These are phyloP conservation scores for Arthrobotrys pseudoclavata DNA, from an alignment of 2,329 filamentous ascomycete species.

Conservation along the genomic window DNA sequence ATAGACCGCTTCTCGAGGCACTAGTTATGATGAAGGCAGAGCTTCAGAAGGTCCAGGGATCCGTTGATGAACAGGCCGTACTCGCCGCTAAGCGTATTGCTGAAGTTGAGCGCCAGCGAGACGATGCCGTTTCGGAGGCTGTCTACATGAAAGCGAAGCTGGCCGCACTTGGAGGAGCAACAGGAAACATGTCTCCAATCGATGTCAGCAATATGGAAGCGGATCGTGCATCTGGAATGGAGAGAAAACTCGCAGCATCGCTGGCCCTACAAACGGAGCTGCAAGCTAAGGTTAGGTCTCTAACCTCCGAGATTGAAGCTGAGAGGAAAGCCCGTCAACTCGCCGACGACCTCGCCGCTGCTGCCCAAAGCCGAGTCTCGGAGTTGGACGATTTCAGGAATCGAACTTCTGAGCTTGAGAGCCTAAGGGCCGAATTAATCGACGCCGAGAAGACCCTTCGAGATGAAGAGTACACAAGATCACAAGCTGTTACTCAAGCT, in stretches of 20 bases:
- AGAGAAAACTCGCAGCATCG: constrained; percentile 83
- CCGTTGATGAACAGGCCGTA: constrained; percentile 88
- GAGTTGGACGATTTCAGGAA: constrained; percentile 89
- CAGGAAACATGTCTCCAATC: constrained; percentile 70
- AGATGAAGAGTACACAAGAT: constrained; percentile 81
- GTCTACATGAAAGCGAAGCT: constrained; percentile 94
- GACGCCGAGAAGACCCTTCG: constrained; percentile 81
- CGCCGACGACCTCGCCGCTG: constrained; percentile 87
- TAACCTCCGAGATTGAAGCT: constrained; percentile 79
- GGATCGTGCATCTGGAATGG: constrained; percentile 80
- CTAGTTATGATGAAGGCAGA: constrained; percentile 91
- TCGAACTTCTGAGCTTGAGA: constrained; percentile 86
- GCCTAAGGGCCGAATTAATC: constrained; percentile 86
- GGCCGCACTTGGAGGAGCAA: constrained; percentile 76
- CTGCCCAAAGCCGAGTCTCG: constrained; percentile 83
- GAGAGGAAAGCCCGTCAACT: constrained; percentile 85
- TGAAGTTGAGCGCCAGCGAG: constrained; percentile 92
- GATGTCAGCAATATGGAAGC: constrained; percentile 73
- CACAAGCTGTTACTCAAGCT: constrained; percentile 81
- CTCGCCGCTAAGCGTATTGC: constrained; percentile 89
- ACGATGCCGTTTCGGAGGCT: constrained; percentile 93
- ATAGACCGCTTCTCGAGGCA: constrained; percentile 91
- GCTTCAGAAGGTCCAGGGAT: constrained; percentile 86
- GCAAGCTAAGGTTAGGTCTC: constrained; percentile 79
- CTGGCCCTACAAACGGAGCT: constrained; percentile 84